Evolutionary conservation across 768 basidiomycete genomes (phyloP).

Genomic region (Suillus alpinus): DNA sequence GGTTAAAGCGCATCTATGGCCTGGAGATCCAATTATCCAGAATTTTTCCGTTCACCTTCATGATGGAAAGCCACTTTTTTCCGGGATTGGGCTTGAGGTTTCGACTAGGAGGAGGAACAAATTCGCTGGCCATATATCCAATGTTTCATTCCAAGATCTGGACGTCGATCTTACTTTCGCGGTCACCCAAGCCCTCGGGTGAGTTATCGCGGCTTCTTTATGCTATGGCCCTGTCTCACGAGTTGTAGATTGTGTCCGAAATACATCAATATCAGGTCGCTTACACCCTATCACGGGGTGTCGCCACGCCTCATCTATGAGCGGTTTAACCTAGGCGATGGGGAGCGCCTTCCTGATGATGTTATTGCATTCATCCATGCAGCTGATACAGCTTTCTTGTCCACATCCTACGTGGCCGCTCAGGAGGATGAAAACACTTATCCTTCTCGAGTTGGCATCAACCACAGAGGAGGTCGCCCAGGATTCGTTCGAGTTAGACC

Average conservation of each 20-base stretch:
- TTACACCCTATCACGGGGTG: conserved; percentile 38
- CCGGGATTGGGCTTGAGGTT: conserved; percentile 61
- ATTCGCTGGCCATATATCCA: conserved; percentile 48
- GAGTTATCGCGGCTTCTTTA: conserved; percentile 15
- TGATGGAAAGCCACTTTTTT: conserved; percentile 35
- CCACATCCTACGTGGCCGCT: conserved; percentile 46
- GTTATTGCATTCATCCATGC: conserved; percentile 45
- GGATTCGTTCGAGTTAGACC: conserved; percentile 61
- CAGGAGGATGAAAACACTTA: conserved; percentile 35
- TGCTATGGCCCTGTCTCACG: conserved; percentile 1
- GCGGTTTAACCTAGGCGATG: conserved; percentile 26
- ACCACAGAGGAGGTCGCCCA: conserved; percentile 61
- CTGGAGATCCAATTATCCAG: conserved; percentile 52
- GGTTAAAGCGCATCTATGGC: conserved; percentile 28
- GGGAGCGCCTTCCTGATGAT: conserved; percentile 47
- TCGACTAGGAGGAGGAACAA: conserved; percentile 59
- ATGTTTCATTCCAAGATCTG: conserved; percentile 27
- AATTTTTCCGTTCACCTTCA: conserved; percentile 21
- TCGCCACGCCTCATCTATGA: conserved; percentile 36
- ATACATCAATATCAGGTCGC: conserved; percentile 54
- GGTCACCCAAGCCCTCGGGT: conserved; percentile 63
- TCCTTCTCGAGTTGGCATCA: conserved; percentile 62
- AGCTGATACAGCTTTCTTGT: conserved; percentile 55
- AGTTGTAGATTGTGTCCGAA: conserved; percentile 57
- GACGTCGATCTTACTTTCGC: conserved; percentile 36